Evolutionary conservation across 1,284 basidiomycete genomes (phyloP).

Genomic region (Sporisorium exsertum): DNA sequence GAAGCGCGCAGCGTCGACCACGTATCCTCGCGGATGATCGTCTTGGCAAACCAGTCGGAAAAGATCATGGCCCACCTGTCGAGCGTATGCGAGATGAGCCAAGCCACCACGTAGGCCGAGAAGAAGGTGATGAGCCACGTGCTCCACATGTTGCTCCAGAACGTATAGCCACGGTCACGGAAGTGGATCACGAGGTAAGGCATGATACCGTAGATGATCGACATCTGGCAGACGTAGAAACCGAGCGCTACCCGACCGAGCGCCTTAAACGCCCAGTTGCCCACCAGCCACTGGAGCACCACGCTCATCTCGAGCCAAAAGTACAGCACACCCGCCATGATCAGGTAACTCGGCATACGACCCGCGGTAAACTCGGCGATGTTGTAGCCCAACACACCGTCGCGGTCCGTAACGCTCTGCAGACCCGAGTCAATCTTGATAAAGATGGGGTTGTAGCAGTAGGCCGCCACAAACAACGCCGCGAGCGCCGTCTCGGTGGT

Average conservation of each 20-base stretch:
- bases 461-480: conserved; percentile 65
- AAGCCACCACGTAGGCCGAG: conserved; percentile 69
- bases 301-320: conserved; percentile 70
- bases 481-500: conserved; percentile 66
- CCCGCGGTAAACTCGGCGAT: conserved; percentile 32
- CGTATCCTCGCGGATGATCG: conserved; percentile 39
- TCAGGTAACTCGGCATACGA: conserved; percentile 41
- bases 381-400: conserved; percentile 69
- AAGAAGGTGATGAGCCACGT: conserved; percentile 70
- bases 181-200: conserved; percentile 69
- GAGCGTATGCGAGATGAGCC: conserved; percentile 48
- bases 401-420: conserved; percentile 65
- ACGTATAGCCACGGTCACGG: conserved; percentile 61
- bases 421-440: conserved; percentile 64
- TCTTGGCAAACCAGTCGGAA: conserved; percentile 33
- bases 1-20: conserved; percentile 8
- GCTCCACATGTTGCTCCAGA: conserved; percentile 70
- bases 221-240: conserved; percentile 71
- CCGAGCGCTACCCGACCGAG: conserved; percentile 71
- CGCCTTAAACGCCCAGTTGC: conserved; percentile 70
- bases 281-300: conserved; percentile 70
- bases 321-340: conserved; percentile 59
- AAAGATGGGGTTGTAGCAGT: conserved; percentile 68
- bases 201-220: conserved; percentile 70
- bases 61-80: conserved; percentile 41